A percentile compares a stretch with the other conserved stretches of the same genome.
These are phyloP conservation scores for Alternaria viburni DNA, from an alignment of 2,329 filamentous ascomycete genomes.

Conservation along the genomic window DNA sequence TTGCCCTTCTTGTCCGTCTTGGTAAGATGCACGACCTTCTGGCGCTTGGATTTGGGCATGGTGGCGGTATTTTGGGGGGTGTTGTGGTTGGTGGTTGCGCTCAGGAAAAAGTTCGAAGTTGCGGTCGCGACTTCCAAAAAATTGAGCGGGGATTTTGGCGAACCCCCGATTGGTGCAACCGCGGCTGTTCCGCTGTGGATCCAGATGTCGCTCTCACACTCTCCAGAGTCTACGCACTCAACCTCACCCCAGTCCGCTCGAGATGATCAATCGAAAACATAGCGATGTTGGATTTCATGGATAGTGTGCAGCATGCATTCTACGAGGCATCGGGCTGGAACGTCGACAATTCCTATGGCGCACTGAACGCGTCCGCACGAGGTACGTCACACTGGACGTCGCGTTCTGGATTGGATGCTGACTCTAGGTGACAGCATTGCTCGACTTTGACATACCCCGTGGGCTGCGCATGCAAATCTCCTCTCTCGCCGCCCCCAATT, in stretches of 20 bases:
- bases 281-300: constrained; percentile 94
- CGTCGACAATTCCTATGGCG: constrained; percentile 88
- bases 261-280: constrained; percentile 33
- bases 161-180: constrained; percentile 37
- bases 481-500: constrained; percentile 88
- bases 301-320: constrained; percentile 92
- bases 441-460: constrained; percentile 86
- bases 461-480: constrained; percentile 87
- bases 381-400: constrained; percentile 57
- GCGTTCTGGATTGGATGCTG: constrained; percentile 10
- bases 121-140: constrained; percentile 25
- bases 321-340: constrained; percentile 87
- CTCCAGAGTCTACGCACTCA: constrained; percentile 7
- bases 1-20: constrained; percentile 94
- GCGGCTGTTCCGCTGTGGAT: constrained; percentile 25
- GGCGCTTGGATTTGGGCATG: constrained; percentile 97
- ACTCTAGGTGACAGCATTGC: constrained; percentile 65
- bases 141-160: constrained; percentile 42
- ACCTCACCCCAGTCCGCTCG: constrained; percentile 4
- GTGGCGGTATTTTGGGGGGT: constrained; percentile 39
- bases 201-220: constrained; percentile 1
- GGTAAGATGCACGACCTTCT: constrained; percentile 86
- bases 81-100: constrained; percentile 18
- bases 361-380: constrained; percentile 81
- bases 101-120: constrained; percentile 35